These are phyloP conservation scores for Laburnicola sp. DNA, from an alignment of 2,329 filamentous ascomycete genomes.

Conservation along the genomic window DNA sequence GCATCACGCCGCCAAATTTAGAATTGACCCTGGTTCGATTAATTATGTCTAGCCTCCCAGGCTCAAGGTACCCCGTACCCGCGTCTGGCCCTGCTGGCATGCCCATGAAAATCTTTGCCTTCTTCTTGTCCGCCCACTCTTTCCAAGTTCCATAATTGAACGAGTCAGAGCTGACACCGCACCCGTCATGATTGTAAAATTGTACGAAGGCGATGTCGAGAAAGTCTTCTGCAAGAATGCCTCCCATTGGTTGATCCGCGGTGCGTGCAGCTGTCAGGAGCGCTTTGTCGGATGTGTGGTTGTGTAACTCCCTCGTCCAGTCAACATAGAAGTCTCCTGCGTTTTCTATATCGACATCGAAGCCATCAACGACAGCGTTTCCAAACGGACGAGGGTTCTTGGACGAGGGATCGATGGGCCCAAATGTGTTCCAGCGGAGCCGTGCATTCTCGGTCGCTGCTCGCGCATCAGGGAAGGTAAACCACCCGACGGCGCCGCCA, in stretches of 20 bases:
- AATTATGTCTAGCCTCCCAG: neutral
- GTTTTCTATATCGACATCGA: constrained; percentile 73
- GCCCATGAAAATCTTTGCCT: constrained; percentile 4
- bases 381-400: constrained; percentile 66
- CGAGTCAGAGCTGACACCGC: neutral
- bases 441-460: constrained; percentile 27
- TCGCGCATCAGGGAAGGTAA: constrained; percentile 56
- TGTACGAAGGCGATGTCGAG: constrained; percentile 6
- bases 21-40: neutral
- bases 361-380: constrained; percentile 67
- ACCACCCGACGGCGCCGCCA: constrained; percentile 69
- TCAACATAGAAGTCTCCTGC: neutral
- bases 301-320: neutral
- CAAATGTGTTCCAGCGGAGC: constrained; percentile 70
- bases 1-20: constrained; percentile 16
- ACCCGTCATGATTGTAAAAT: constrained; percentile 9
- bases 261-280: neutral
- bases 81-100: constrained; percentile 1
- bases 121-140: neutral
- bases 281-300: neutral
- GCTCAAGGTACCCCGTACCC: neutral
- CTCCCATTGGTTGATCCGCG: neutral
- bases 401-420: constrained; percentile 48
- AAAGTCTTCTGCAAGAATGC: neutral
- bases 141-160: neutral